These are phyloP conservation scores for Papiliotrema terrestris DNA, from an alignment of 1,284 basidiomycete genomes.

Conservation along the genomic window DNA sequence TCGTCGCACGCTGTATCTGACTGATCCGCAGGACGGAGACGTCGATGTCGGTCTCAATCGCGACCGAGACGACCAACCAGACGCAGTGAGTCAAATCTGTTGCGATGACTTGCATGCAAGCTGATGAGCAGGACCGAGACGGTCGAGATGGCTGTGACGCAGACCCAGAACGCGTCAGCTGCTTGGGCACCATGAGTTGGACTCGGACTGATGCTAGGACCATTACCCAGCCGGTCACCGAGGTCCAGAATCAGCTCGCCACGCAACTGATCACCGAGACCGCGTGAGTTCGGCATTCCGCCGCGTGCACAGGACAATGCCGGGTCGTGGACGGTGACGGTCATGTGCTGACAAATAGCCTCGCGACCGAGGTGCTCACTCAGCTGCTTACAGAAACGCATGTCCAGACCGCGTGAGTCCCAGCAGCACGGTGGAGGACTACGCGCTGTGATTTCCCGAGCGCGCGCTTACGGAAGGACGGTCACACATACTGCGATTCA, in stretches of 20 bases:
- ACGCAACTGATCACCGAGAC: background rate
- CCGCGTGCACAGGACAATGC: background rate
- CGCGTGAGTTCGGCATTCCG: background rate
- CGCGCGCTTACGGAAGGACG: too few species aligned
- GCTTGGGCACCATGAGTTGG: too few species aligned
- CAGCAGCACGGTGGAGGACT: too few species aligned
- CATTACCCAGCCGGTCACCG: background rate
- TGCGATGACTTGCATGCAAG: background rate
- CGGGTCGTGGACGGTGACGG: too few species aligned
- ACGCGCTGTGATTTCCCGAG: too few species aligned
- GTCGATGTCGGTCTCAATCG: background rate
- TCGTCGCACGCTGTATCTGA: too few species aligned
- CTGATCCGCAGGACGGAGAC: background rate
- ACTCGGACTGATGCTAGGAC: background rate
- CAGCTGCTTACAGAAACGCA: background rate
- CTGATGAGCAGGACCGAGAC: background rate
- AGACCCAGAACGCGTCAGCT: background rate
- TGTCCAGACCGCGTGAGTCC: slow-evolving; percentile 3
- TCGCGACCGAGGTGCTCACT: slow-evolving; percentile 1
- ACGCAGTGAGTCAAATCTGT: background rate
- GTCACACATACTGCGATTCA: background rate
- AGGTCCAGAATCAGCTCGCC: background rate
- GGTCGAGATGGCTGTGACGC: background rate
- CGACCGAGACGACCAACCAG: background rate
- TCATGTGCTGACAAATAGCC: background rate